Evolutionary conservation across 768 basidiomycete species (phyloP), one percentile per base, ranked within the genome.

Genomic region (Leucosporidium yakuticum): DNA sequence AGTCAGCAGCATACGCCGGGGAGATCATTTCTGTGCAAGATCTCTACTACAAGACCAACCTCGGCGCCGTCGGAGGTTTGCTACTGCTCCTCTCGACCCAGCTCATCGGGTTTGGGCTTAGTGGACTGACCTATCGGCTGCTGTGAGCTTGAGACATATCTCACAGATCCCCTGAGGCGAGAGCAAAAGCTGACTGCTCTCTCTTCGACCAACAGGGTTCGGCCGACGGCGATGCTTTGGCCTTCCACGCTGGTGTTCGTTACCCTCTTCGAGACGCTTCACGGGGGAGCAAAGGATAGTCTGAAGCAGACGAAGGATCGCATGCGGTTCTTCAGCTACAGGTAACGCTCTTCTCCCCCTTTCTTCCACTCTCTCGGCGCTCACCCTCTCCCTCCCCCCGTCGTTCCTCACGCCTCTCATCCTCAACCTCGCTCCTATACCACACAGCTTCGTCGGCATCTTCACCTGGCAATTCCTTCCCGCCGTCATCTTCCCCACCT

Each of bases 391-490:
- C 34, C 34, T 44, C 39, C 2, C 17, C 11, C 36, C 34, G n/a
- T 51, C 65, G 8, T 21, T 59, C n/a, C 57, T 65, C 32, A 36
- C 44, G 69, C 60, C 60, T 4, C 49, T n/a, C 44, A 12, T 19
- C 31, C 32, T 29, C 56, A 34, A n/a, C 9, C 36, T 60, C 44
- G 11, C 9, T 32, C 20, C 47, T 2, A 19, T 4, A n/a, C 21
- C 32, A 36, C 34, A 7, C 57, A 59, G 57, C 29, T 74, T 76
- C 60, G 25, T 60, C 20, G 73, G 57, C 14, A 74, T 73, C 39
- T 74, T 75, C 44, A 25, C 31, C 15, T 75, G 69, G 65, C 77
- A 78, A 60, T 78, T 77, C 62, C n/a, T 78, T n/a, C 77, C 77
- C 1, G 64, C 70, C 8, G 69, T 75, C 54, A 47, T 74, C 39